Evolutionary conservation across 306 rosid species (phyloP).

Genomic region (Urtica urens): DNA sequence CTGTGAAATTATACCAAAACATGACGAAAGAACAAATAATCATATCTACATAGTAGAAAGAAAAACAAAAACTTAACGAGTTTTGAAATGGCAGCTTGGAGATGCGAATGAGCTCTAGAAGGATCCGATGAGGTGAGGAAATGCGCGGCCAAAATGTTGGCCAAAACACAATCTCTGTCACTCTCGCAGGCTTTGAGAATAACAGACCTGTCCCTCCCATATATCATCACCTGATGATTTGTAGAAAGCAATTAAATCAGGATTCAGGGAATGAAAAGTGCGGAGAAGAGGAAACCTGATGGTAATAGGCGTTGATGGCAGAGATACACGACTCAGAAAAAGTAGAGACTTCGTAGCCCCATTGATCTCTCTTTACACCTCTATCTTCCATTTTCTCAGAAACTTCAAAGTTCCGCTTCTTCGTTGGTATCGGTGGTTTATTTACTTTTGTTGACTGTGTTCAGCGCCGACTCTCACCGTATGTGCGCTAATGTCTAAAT

Average conservation of each 20-base stretch:
- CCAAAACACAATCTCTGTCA: conserved; percentile 66
- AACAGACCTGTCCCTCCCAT: conserved; percentile 70
- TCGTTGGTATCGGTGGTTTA: too few relatives aligned
- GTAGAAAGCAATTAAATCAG: too few relatives aligned
- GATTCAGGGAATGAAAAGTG: neutral
- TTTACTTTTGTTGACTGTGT: too few relatives aligned
- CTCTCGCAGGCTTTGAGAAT: conserved; percentile 52
- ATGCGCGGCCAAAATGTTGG: conserved; percentile 61
- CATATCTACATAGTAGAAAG: neutral
- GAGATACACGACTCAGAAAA: conserved; percentile 63
- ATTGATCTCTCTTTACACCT: conserved; percentile 31
- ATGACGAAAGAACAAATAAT: neutral
- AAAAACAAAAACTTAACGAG: conserved; percentile 33
- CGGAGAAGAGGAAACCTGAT: conserved; percentile 36
- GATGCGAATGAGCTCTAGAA: conserved; percentile 36
- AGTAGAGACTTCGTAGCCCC: conserved; percentile 66
- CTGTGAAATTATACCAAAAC: conserved; percentile 16
- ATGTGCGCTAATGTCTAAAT: too few relatives aligned
- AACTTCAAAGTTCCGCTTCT: neutral
- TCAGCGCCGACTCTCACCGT: too few relatives aligned
- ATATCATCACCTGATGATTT: conserved; percentile 41
- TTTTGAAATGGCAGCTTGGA: conserved; percentile 43
- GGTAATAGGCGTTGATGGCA: conserved; percentile 57
- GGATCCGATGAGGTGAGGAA: conserved; percentile 37
- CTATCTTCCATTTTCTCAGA: conserved; percentile 28